Evolutionary conservation across 208 protist species (phyloP), one percentile per base, ranked within the genome.

Genomic region (Acanthamoeba sp.): DNA sequence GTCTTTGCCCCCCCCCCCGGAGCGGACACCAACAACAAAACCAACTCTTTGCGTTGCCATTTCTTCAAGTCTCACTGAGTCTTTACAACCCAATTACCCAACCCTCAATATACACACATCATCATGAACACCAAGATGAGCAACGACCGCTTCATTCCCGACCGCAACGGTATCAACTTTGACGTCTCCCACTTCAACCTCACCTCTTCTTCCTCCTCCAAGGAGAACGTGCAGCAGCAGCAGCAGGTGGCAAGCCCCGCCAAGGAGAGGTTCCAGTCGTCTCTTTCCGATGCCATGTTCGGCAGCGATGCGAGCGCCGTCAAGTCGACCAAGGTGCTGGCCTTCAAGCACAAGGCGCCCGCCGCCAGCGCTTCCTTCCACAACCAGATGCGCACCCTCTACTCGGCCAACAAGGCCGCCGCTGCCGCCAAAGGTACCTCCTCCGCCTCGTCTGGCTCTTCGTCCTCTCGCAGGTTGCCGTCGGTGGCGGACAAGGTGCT

Each of bases 401-500:
- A 98, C 94, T 95, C 94, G 10, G 95, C 96, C 90, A 97, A 97
- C 71, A 96, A 96, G 78, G 76, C 90, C 78, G 50, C 29, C 14
- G 20, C 18, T 50, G n/a, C n/a, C n/a, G n/a, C n/a, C n/a, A n/a
- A n/a, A n/a, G 59, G 27, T 52, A 62, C 52, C 12, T 88, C 62
- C 29, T 27, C 45, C 32, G 9, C 93, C 95, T 55, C 96, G 91
- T 62, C 32, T 50, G 27, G 55, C 95, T 29, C 82, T 69, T 76
- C 50, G 18, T 36, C 69, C 59, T 4, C 71, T 5, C 27, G 90
- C n/a, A 48, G 20, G 7, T 93, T 97, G 24, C 91, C 95, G 29
- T 32, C 71, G 20, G 34, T 45, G 14, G 92, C 96, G 5, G 98
- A 99, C 85, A 97, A 98, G 93, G 99, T 99, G 66, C 96, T 99